Evolutionary conservation across 345 rosid species (phyloP), one percentile per base, ranked within the genome.

Genomic region (Rhizophora apiculata): DNA sequence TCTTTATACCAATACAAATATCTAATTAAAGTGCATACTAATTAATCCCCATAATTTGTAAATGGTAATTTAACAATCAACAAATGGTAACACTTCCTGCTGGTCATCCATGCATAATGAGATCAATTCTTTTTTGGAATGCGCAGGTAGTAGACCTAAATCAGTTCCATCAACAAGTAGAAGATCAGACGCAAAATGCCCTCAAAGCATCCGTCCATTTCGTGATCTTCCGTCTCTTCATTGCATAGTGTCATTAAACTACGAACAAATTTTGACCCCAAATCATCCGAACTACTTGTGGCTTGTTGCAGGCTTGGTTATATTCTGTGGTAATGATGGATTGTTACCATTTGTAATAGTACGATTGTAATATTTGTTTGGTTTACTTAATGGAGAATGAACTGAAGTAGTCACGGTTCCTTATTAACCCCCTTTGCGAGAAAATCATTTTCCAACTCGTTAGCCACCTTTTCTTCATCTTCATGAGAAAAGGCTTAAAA

Each of bases 151-250:
- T 31, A 81, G 80, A 57, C 80, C 86, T 22, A 88, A 86, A 70
- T 83, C 80, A 19, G 51, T 73, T 24, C 86, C 90, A 22, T 67
- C 86, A 52, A 43, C 80, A 22, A 66, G 63, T 8, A 77, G 57
- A 36, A 72, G 86, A 60, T 85, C 88, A 54, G 83, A 69, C 21
- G 85, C 83, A 72, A 72, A 72, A 59, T 77, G 51, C 59, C 19
- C 36, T 43, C 55, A 64, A 60, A 58, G 76, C 76, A 60, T 72
- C 88, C 6, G 43, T 74, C 13, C 68, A 66, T 36, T 65, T 72
- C 31, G 31, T 80, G 73, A 59, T 77, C 46, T 65, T 75, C 64
- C 61, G 69, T 63, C 62, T 79, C 63, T 83, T 77, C 57, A 30
- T 68, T 27, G 62, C 65, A 19, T 77, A 70, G 26, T 66, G 68